Evolutionary conservation across 164 flowering plant genomes (phyloP).

Genomic region (Santalum album): DNA sequence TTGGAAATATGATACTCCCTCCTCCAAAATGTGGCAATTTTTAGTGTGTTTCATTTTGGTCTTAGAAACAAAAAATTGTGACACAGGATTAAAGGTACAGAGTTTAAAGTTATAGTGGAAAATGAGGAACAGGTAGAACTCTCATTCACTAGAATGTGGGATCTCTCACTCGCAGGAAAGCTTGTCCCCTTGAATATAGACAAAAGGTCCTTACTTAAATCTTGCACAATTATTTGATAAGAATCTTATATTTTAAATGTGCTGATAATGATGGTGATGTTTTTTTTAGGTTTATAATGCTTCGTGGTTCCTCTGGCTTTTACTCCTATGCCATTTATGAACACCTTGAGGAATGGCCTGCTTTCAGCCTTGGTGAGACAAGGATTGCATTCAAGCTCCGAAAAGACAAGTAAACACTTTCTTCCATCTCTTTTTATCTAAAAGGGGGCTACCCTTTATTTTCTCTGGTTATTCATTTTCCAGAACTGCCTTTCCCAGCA

Average conservation of each 20-base stretch:
- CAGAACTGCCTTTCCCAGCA: no score
- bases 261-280: background rate
- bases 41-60: no score
- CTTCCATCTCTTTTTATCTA: background rate
- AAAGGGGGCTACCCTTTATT: background rate
- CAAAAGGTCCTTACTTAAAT: constrained; percentile 15
- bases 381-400: constrained; percentile 42
- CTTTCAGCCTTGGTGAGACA: constrained; percentile 35
- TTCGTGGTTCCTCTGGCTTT: constrained; percentile 27
- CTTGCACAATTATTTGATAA: background rate
- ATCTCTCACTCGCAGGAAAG: constrained; percentile 11
- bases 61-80: background rate
- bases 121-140: constrained; percentile 23
- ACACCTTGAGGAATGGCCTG: constrained; percentile 38
- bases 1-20: no score
- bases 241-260: background rate
- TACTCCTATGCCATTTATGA: constrained; percentile 48
- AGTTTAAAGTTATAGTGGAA: constrained; percentile 17
- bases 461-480: no score
- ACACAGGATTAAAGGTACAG: constrained; percentile 19
- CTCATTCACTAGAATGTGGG: constrained; percentile 25
- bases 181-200: constrained; percentile 20
- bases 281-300: background rate
- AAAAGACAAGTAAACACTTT: constrained; percentile 31
- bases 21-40: background rate